A percentile compares a stretch with the other conserved stretches of the same genome.
Evolutionary conservation across 2,329 filamentous ascomycete species (phyloP).

Genomic region (Colletotrichum destructivum): DNA sequence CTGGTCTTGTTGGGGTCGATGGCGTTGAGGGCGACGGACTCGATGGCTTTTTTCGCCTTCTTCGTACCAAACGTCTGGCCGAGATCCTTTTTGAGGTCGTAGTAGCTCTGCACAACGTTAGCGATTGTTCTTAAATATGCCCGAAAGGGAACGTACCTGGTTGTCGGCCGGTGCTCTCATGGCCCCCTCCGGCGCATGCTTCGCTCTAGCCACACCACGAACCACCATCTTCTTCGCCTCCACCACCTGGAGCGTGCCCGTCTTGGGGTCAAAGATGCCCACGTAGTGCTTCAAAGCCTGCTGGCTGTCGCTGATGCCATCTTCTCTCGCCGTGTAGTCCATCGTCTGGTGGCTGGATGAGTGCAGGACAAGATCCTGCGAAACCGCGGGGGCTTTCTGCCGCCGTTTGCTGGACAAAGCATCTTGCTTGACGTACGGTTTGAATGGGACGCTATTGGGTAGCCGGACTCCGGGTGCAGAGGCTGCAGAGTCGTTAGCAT

Average conservation of each 20-base stretch:
- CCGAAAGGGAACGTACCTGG: conserved; percentile 30
- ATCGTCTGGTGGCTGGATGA: conserved; percentile 70
- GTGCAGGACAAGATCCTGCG: conserved; percentile 69
- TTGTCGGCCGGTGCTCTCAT: conserved; percentile 50
- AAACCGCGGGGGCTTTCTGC: conserved; percentile 56
- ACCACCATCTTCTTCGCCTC: conserved; percentile 77
- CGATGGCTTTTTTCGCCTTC: conserved; percentile 85
- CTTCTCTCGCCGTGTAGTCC: conserved; percentile 73
- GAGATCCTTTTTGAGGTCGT: conserved; percentile 77
- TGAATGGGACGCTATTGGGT: conserved; percentile 58
- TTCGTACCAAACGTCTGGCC: conserved; percentile 87
- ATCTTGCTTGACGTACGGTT: conserved; percentile 63
- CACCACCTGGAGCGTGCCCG: conserved; percentile 72
- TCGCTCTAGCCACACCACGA: conserved; percentile 69
- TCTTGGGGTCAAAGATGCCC: conserved; percentile 74
- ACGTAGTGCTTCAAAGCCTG: conserved; percentile 73
- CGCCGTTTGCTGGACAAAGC: conserved; percentile 55
- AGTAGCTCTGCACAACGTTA: conserved; percentile 62
- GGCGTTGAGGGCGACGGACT: conserved; percentile 78
- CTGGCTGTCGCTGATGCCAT: conserved; percentile 48
- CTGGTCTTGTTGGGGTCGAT: conserved; percentile 65
- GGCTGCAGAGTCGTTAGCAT: conserved; percentile 42
- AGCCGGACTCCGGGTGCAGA: conserved; percentile 55
- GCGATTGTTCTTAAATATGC: background rate
- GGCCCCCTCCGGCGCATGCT: conserved; percentile 66